A percentile compares a stretch with the other conserved stretches of the same genome.
phyloP scores from a whole-genome alignment of 768 basidiomycete genomes.

The Boletus sp. region DNA sequence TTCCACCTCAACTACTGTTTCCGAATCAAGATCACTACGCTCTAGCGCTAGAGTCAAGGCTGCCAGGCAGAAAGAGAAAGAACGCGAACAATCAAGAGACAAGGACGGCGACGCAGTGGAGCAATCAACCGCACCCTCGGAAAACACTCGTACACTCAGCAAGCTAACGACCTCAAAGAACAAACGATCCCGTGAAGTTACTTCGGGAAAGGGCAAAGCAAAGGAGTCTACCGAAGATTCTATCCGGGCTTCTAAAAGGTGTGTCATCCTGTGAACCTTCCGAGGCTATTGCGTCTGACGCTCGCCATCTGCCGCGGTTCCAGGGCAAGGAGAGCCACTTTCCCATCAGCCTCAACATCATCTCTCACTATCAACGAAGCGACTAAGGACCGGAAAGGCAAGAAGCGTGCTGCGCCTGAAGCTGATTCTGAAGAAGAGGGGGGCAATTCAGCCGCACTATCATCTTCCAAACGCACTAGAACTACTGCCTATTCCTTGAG shows the following conservation, averaged over 20 bases:
- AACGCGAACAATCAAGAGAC: constrained; percentile 52
- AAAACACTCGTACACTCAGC: constrained; percentile 42
- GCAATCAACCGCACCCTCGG: constrained; percentile 39
- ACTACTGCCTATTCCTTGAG: constrained; percentile 66
- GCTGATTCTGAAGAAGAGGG: constrained; percentile 65
- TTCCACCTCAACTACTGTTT: constrained; percentile 34
- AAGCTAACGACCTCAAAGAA: constrained; percentile 39
- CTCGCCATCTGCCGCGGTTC: constrained; percentile 31
- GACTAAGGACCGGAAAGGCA: constrained; percentile 75
- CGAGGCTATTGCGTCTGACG: constrained; percentile 23
- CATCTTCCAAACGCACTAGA: constrained; percentile 63
- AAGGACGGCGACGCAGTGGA: constrained; percentile 52
- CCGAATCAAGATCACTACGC: constrained; percentile 60
- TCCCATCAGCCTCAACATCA: constrained; percentile 38
- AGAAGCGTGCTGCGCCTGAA: constrained; percentile 87
- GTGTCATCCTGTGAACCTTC: constrained; percentile 36
- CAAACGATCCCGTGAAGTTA: constrained; percentile 52
- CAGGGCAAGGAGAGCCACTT: constrained; percentile 62
- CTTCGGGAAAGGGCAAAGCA: constrained; percentile 58
- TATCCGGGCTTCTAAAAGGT: constrained; percentile 62
- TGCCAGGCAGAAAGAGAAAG: constrained; percentile 65
- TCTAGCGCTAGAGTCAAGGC: constrained; percentile 76
- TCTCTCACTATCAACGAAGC: constrained; percentile 76
- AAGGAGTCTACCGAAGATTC: constrained; percentile 58
- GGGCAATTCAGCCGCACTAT: constrained; percentile 38